phyloP scores from a whole-genome alignment of 352 stramenopile species.

The Pythium volutum region DNA sequence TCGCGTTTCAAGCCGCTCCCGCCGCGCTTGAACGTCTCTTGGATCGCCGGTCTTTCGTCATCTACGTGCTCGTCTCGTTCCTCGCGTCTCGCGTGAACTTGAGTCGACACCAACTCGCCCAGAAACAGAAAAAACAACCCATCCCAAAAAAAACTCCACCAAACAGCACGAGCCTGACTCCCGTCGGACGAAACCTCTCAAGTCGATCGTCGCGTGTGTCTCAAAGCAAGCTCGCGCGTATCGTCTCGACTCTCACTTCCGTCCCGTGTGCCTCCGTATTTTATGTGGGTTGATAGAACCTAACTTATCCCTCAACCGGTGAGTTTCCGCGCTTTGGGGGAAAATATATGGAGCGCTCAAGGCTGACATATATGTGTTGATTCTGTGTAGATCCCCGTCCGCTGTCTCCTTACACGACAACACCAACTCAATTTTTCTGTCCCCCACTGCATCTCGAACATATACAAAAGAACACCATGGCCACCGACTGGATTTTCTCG shows the following conservation, averaged over 20 bases:
- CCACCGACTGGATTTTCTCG: constrained; percentile 79
- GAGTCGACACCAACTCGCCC: constrained; percentile 1
- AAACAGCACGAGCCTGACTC: constrained; percentile 15
- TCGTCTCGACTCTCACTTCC: constrained; percentile 17
- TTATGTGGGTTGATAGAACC: constrained; percentile 35
- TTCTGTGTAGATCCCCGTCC: constrained; percentile 10
- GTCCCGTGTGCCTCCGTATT: constrained; percentile 20
- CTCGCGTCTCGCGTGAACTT: constrained; percentile 5
- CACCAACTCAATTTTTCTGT: constrained; percentile 5
- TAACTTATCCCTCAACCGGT: constrained; percentile 27
- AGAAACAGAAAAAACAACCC: constrained; percentile 21
- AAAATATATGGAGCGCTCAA: neutral
- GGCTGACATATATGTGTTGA: constrained; percentile 11
- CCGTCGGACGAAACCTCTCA: constrained; percentile 12
- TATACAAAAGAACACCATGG: constrained; percentile 21
- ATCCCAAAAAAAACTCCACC: constrained; percentile 11
- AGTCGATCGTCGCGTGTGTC: constrained; percentile 13
- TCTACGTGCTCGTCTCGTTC: constrained; percentile 7
- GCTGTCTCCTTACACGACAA: constrained; percentile 29
- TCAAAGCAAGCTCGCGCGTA: constrained; percentile 5
- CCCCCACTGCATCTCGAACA: neutral
- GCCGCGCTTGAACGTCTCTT: neutral
- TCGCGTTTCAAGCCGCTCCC: neutral
- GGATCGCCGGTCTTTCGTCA: constrained; percentile 20
- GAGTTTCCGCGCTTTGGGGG: constrained; percentile 4